phyloP scores from a whole-genome alignment of 78 protist genomes.

The Creolimax fragrantissima region DNA sequence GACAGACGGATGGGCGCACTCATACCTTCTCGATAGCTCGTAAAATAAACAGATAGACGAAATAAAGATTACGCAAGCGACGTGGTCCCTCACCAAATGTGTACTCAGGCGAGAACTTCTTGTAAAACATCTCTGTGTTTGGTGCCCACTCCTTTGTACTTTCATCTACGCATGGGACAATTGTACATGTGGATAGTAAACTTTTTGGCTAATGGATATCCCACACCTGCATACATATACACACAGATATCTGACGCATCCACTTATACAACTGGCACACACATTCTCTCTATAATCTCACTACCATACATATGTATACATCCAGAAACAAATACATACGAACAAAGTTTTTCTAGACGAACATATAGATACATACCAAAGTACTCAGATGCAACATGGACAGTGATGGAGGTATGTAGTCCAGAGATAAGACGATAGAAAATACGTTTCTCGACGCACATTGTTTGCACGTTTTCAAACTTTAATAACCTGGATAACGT shows the following conservation, averaged over 20 bases:
- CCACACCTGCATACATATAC: neutral
- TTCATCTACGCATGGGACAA: neutral
- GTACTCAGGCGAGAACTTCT: neutral
- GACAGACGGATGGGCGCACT: neutral
- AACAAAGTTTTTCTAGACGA: neutral
- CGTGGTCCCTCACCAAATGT: slow-evolving; percentile 28
- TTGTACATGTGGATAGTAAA: too few relatives aligned
- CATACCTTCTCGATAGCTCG: slow-evolving; percentile 45
- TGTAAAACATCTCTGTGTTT: neutral
- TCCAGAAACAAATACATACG: neutral
- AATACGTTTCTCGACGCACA: slow-evolving; percentile 57
- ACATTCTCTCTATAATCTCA: too few relatives aligned
- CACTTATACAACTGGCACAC: neutral
- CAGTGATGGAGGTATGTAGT: slow-evolving; percentile 56
- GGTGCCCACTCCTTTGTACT: slow-evolving; percentile 11
- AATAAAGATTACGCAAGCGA: slow-evolving; percentile 16
- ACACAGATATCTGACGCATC: neutral
- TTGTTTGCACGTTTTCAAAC: neutral
- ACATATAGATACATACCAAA: neutral
- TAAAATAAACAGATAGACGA: neutral
- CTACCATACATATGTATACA: neutral
- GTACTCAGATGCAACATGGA: slow-evolving; percentile 25
- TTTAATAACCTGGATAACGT: neutral
- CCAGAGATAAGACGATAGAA: slow-evolving; percentile 58
- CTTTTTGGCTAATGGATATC: too few relatives aligned